Evolutionary conservation across 345 rosid genomes (phyloP), one percentile per base, ranked within the genome.

Genomic region (Pugionium cornutum): DNA sequence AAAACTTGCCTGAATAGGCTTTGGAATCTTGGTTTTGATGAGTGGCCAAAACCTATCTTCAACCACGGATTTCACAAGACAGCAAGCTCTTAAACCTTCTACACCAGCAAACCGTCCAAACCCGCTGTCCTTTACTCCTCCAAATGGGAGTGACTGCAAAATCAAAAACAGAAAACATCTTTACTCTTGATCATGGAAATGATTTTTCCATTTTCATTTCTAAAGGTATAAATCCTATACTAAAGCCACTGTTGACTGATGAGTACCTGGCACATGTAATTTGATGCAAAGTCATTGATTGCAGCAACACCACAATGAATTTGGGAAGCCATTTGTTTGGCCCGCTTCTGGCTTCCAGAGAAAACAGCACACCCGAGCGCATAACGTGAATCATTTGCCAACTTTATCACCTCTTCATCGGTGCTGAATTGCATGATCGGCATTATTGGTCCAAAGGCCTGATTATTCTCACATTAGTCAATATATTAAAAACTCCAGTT

Each of bases 381-480:
- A 73, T 83, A 94, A 60, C 83, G 88, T 29, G 95, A 86, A 77
- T 90, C 97, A 73, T 94, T 94, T 46, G 99, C 92, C 40, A 94
- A 88, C 80, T 64, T 67, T 62, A 94, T 58, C 55, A 73, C 99
- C 84, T 94, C 99, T 82, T 94, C 95, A 76, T 94, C 92, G 0
- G 83, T 84, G 75, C 78, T 81, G 66, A 90, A 88, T 82, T 88
- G 86, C 99, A 94, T 94, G 49, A 94, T 90, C 10, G 99, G 96
- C 90, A 94, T 86, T 62, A 94, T 88, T 43, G 99, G 99, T 70
- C 99, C 99, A 78, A 94, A 94, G 58, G 97, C 77, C 99, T 94
- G 86, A 75, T 18, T 18, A 18, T 72, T 54, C 26, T 43, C 31
- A 58, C 28, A 50, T 57, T 28, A 30, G 29, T 31, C 5, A n/a